A percentile compares a stretch with the other conserved stretches of the same genome.
Evolutionary conservation across 2,329 filamentous ascomycete genomes (phyloP).

Genomic region (Pezicula carpinea): DNA sequence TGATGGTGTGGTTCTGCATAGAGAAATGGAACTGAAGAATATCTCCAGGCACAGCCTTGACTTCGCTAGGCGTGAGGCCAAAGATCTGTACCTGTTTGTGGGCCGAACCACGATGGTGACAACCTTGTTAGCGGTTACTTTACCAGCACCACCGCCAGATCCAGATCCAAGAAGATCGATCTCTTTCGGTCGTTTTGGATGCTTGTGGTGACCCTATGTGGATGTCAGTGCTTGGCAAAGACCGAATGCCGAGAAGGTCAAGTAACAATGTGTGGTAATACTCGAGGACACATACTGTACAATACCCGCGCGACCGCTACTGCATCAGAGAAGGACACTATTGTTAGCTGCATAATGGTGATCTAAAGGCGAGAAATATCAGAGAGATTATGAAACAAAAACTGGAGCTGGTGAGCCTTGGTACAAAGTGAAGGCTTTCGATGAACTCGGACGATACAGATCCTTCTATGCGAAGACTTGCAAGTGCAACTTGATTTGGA

Average conservation of each 20-base stretch:
- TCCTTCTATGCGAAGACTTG: too few species aligned
- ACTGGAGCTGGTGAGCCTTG: background rate
- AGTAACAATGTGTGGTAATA: background rate
- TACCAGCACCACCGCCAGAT: background rate
- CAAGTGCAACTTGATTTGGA: too few species aligned
- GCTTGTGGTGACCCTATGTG: background rate
- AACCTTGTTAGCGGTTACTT: slow-evolving; percentile 1
- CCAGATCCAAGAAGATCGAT: too few species aligned
- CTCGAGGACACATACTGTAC: background rate
- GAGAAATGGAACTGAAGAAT: slow-evolving; percentile 50
- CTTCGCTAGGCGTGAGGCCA: slow-evolving; percentile 43
- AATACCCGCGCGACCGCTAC: background rate
- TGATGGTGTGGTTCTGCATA: slow-evolving; percentile 46
- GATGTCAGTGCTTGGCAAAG: background rate
- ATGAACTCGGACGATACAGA: too few species aligned
- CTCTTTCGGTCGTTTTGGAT: too few species aligned
- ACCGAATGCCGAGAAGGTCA: background rate
- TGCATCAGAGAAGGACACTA: slow-evolving; percentile 3
- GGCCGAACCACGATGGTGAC: slow-evolving; percentile 9
- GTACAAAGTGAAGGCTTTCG: background rate
- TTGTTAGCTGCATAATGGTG: slow-evolving; percentile 2
- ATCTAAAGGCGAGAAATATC: background rate
- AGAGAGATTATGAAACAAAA: slow-evolving; percentile 1
- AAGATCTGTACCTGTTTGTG: slow-evolving; percentile 52
- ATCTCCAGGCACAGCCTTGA: slow-evolving; percentile 43